Base-by-base conservation (phyloP, 106 monocot genomes). In the Acorus gramineus region DNA sequence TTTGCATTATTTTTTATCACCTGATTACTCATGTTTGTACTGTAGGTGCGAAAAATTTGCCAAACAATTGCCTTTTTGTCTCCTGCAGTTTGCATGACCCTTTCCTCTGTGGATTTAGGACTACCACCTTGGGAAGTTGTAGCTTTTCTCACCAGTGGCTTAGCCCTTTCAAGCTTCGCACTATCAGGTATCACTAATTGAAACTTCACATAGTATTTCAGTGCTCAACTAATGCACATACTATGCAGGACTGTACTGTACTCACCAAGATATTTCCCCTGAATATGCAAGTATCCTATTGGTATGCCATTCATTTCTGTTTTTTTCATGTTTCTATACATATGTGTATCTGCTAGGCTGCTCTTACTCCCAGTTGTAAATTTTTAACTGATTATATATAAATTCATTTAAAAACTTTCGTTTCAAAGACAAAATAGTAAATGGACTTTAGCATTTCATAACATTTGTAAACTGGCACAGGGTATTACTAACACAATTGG, bases 191-290 rank as follows among this genome's bases (percentile, higher is more conserved):
- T 6, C 46, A 4, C 14, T 53, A 9, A 12, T 28, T 28, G 28
- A 28, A 28, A 28, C 28, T 0, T 28, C 28, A 28, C 28, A 28
- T 28, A 28, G 28, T 28, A 28, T 28, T 28, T 28, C 28, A 28
- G 28, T 1, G 28, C 28, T 28, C 28, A 28, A 28, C 28, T 28
- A 28, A 28, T 28, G 28, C 28, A 28, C 28, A 28, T 28, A 28
- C 61, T 4, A 12, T 49, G 1, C 78, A 98, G 96, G 96, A 66
- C 75, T 98, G 11, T 98, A 98, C 69, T 98, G 96, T 54, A 98
- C 96, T 7, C 96, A 98, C 76, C 96, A 98, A 82, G 96, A 98
- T 64, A 98, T 98, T 72, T 98, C 96, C 48, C 87, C 85, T 12
- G 83, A 98, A 66, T 98, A 98, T 80, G 91, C 96, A 12, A 87